These are phyloP conservation scores for Botrytis tulipae DNA, from an alignment of 2,329 filamentous ascomycete species.

Conservation along the genomic window DNA sequence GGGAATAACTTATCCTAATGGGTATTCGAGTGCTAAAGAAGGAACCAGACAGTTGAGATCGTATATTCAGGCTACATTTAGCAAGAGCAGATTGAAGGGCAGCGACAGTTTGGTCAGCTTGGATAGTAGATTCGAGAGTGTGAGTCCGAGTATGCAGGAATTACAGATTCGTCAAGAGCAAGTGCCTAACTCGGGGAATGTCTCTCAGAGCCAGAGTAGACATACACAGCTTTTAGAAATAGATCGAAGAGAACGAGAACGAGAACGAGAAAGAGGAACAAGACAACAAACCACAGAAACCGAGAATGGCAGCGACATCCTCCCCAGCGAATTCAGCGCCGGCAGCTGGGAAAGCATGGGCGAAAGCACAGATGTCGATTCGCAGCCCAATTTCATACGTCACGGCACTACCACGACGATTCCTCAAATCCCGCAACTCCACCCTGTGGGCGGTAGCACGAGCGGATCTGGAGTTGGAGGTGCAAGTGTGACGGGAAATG, in stretches of 20 bases:
- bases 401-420: background rate
- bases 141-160: constrained; percentile 24
- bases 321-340: constrained; percentile 1
- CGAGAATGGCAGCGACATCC: background rate
- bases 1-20: constrained; percentile 31
- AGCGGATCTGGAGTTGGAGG: background rate
- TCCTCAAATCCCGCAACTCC: background rate
- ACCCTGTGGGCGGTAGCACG: too few relatives aligned
- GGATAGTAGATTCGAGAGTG: constrained; percentile 36
- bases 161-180: background rate
- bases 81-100: constrained; percentile 22
- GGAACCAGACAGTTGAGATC: constrained; percentile 33
- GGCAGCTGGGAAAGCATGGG: constrained; percentile 18
- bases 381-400: constrained; percentile 21
- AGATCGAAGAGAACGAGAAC: background rate
- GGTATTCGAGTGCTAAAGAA: constrained; percentile 32
- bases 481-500: background rate
- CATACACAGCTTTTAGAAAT: constrained; percentile 20
- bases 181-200: background rate
- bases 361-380: constrained; percentile 4
- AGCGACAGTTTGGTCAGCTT: constrained; percentile 27
- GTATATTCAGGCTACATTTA: constrained; percentile 29
- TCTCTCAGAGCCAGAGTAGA: constrained; percentile 2
- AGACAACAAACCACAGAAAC: background rate
- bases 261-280: background rate